phyloP scores from a whole-genome alignment of 2,329 filamentous ascomycete genomes.

The Venturia pyrina region DNA sequence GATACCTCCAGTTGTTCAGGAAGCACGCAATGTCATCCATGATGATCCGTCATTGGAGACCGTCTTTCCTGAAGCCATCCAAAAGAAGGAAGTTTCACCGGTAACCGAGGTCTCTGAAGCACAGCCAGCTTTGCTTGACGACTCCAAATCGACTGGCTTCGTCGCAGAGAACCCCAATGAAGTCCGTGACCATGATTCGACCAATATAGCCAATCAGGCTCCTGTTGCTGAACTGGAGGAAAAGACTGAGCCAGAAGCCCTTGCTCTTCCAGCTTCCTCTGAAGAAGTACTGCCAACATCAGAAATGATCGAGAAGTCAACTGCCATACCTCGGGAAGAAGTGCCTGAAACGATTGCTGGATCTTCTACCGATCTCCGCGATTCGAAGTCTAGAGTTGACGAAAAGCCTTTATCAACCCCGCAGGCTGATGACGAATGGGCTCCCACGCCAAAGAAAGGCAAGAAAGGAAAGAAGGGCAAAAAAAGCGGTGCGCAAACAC shows the following conservation, averaged over 20 bases:
- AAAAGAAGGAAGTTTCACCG: neutral
- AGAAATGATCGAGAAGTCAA: neutral
- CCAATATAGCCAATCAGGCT: neutral
- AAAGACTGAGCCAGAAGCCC: neutral
- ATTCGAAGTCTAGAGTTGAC: neutral
- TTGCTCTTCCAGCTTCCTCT: neutral
- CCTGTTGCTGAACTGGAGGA: neutral
- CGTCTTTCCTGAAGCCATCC: neutral
- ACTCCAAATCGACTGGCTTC: neutral
- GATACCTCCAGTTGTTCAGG: neutral
- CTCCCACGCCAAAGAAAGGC: neutral
- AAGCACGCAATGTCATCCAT: neutral
- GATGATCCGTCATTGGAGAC: neutral
- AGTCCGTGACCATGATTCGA: neutral
- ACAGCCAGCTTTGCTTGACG: neutral
- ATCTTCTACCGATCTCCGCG: neutral
- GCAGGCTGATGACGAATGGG: slow-evolving; percentile 13
- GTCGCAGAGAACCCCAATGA: neutral
- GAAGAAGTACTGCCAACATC: neutral
- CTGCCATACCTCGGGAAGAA: neutral
- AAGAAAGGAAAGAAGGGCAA: slow-evolving; percentile 9
- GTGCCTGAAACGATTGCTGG: neutral
- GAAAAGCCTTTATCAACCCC: neutral
- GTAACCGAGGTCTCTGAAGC: neutral
- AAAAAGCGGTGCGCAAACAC: slow-evolving; percentile 4